Conservation (phyloP, 2,329 filamentous ascomycete genomes). For the Alternaria ethzedia region DNA sequence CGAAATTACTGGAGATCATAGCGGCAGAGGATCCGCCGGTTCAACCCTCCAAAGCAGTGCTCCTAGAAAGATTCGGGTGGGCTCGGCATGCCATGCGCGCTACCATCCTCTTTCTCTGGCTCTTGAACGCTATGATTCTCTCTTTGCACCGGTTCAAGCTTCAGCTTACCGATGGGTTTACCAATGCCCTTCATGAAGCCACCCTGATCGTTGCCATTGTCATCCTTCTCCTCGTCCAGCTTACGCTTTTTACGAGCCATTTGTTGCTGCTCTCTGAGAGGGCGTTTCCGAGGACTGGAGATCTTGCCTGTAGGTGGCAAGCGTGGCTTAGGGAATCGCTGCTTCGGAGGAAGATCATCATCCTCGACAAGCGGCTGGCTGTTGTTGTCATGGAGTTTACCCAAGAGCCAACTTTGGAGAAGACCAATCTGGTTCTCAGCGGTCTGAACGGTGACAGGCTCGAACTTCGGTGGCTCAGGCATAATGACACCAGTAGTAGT, state of each 20-base stretch:
- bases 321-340: conserved; percentile 70
- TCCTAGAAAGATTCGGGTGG: conserved; percentile 71
- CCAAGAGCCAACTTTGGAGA: conserved; percentile 88
- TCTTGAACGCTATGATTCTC: conserved; percentile 66
- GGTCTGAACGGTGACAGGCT: conserved; percentile 79
- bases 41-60: neutral
- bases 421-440: conserved; percentile 83
- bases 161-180: conserved; percentile 64
- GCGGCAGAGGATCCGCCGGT: neutral
- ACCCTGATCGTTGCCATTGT: conserved; percentile 36
- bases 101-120: conserved; percentile 72
- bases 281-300: conserved; percentile 80
- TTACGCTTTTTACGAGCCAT: conserved; percentile 90
- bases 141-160: conserved; percentile 60
- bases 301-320: conserved; percentile 83
- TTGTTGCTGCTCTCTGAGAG: conserved; percentile 80
- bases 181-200: conserved; percentile 46
- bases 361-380: conserved; percentile 89
- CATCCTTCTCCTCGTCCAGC: conserved; percentile 55
- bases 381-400: conserved; percentile 83
- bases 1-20: neutral
- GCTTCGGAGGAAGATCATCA: conserved; percentile 91
- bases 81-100: conserved; percentile 77
- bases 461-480: conserved; percentile 70
- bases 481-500: conserved; percentile 68